A percentile compares a stretch with the other conserved stretches of the same genome.
Evolutionary conservation across 192 early-diverging fungal genomes (phyloP).

Genomic region (Coemansia sp.): DNA sequence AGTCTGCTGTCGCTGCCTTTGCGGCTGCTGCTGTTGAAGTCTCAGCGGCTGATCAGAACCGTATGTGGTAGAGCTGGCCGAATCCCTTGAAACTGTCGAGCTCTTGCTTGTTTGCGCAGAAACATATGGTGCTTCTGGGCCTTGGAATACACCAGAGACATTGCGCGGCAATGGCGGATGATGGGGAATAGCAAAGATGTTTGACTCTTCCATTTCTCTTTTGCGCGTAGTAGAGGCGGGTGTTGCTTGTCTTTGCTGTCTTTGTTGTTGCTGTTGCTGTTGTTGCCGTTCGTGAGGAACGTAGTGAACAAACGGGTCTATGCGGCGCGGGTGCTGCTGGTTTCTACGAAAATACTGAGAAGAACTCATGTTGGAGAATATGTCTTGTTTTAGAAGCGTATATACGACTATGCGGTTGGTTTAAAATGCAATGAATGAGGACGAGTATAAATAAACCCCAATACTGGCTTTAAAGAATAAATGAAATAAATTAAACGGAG

Average conservation of each 20-base stretch:
- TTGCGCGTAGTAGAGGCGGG: constrained; percentile 1
- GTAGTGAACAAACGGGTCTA: constrained; percentile 16
- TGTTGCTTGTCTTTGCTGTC: not conserved
- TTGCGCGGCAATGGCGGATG: constrained; percentile 45
- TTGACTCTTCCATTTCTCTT: constrained; percentile 16
- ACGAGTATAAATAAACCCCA: no score
- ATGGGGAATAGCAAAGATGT: constrained; percentile 46
- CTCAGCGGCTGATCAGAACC: constrained; percentile 6
- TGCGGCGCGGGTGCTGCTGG: constrained; percentile 9
- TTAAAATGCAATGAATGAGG: not conserved
- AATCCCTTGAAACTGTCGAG: constrained; percentile 13
- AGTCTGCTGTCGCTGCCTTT: constrained; percentile 2
- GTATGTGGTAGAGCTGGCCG: not conserved
- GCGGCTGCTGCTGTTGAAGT: constrained; percentile 14
- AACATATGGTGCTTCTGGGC: constrained; percentile 23
- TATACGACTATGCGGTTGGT: not conserved
- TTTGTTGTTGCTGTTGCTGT: not conserved
- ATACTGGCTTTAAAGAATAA: no score
- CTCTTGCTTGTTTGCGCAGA: constrained; percentile 23
- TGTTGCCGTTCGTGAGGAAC: not conserved
- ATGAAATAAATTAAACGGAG: no score
- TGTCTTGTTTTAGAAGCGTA: not conserved
- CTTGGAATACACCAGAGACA: constrained; percentile 41
- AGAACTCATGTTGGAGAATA: constrained; percentile 2
- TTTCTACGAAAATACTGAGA: constrained; percentile 12